Evolutionary conservation across 495 filamentous ascomycete species (phyloP), one percentile per base, ranked within the genome.

Genomic region (Trypethelium eluteriae): DNA sequence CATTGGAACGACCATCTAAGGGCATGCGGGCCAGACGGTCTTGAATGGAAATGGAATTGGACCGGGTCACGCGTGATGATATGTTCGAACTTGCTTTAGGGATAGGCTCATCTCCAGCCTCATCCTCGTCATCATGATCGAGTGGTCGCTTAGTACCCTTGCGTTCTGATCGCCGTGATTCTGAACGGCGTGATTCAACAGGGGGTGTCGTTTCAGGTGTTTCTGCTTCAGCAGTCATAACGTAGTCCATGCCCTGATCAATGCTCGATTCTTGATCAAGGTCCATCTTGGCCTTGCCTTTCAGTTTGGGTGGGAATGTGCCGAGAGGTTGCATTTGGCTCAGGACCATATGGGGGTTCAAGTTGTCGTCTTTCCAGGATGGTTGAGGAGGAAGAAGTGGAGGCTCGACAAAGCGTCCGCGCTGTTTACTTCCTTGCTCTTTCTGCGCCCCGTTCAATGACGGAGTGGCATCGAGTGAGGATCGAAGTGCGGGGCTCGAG

Each of bases 271-370:
- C 11, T 53, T 5, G 12, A 0, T 14, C 9, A 9, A 46, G 49
- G 49, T 9, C 76, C 61, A 68, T 44, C 68, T 79, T 80, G 16
- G 76, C 63, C 64, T 75, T 74, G 14, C 70, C 67, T 70, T 78
- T 81, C 10, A 80, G 70, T 66, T 79, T 81, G 25, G 74, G 64
- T 7, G 89, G 89, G 61, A 83, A 76, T 36, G 81, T 81, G 46
- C 89, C 89, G 3, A 92, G 76, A 38, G 89, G 83, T 49, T 82
- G 82, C 88, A 92, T 91, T 69, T 84, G 82, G 74, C 85, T 85
- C 11, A 89, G 76, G 4, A 89, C 86, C 62, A 86, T 86, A 69
- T 84, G 80, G 38, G 85, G 77, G 68, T 85, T 77, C 67, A 81
- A 86, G 57, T 71, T 70, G 71, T 82, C 76, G 65, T 93, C 91